Evolutionary conservation across 106 monocot genomes (phyloP).

Genomic region (Allium fistulosum): DNA sequence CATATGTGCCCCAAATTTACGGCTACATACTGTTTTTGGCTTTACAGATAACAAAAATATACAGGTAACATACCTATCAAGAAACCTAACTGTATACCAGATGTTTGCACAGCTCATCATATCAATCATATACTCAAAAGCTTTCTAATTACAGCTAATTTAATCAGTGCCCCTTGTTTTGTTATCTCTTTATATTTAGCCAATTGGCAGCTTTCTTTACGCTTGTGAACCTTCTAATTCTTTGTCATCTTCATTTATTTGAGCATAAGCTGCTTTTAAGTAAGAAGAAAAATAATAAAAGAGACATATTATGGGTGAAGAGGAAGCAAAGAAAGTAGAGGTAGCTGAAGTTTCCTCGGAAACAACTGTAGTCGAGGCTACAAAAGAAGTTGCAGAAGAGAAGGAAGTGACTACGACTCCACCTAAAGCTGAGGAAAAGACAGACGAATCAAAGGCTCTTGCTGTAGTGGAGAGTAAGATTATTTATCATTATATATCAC

Average conservation of each 20-base stretch:
- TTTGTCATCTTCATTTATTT: background rate
- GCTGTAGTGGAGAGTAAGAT: slow-evolving; percentile 34
- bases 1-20: too few relatives aligned
- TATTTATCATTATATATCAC: background rate
- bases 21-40: too few relatives aligned
- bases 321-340: slow-evolving; percentile 19
- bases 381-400: slow-evolving; percentile 35
- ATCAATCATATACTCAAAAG: background rate
- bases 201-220: background rate
- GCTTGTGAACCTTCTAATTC: background rate
- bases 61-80: slow-evolving; percentile 1
- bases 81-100: background rate
- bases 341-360: slow-evolving; percentile 6
- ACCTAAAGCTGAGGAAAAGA: slow-evolving; percentile 26
- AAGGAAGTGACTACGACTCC: slow-evolving; percentile 28
- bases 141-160: background rate
- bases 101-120: background rate
- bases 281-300: background rate
- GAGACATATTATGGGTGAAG: slow-evolving; percentile 3
- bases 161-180: background rate
- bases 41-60: background rate
- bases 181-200: slow-evolving; percentile 2
- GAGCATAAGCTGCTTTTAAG: background rate
- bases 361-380: slow-evolving; percentile 6
- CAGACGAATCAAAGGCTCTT: slow-evolving; percentile 35